phyloP scores from a whole-genome alignment of 768 basidiomycete species.

The Dentipellis fragilis region DNA sequence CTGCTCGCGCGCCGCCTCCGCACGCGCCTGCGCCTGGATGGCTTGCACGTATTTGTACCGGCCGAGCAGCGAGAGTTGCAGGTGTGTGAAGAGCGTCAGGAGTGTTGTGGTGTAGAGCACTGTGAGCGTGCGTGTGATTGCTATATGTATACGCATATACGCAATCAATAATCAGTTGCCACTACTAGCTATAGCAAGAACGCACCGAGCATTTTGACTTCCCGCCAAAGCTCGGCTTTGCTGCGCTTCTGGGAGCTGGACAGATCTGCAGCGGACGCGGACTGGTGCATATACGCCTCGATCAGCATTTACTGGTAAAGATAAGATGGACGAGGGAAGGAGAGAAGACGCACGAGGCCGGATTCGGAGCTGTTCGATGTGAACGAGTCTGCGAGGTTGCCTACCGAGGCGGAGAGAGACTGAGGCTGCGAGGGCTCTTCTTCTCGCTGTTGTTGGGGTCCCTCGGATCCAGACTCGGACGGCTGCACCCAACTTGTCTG shows the following conservation, averaged over 20 bases:
- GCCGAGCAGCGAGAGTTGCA: conserved; percentile 81
- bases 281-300: not conserved
- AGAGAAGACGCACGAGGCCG: conserved; percentile 9
- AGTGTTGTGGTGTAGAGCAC: conserved; percentile 80
- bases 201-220: conserved; percentile 81
- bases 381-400: conserved; percentile 12
- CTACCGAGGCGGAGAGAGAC: not conserved
- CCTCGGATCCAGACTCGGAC: conserved; percentile 9
- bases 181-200: conserved; percentile 1
- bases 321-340: conserved; percentile 5
- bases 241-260: conserved; percentile 27
- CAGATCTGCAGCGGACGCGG: conserved; percentile 6
- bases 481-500: conserved; percentile 30
- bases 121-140: conserved; percentile 81
- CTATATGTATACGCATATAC: conserved; percentile 26
- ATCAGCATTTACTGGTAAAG: too few relatives aligned
- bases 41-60: conserved; percentile 71
- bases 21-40: conserved; percentile 47
- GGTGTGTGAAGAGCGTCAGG: conserved; percentile 73
- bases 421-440: not conserved
- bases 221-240: conserved; percentile 86
- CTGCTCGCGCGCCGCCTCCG: conserved; percentile 42
- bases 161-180: not conserved
- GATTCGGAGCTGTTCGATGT: conserved; percentile 13
- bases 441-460: conserved; percentile 12